phyloP scores from a whole-genome alignment of 129 eudicot species.

The Heracleum sosnowskyi region DNA sequence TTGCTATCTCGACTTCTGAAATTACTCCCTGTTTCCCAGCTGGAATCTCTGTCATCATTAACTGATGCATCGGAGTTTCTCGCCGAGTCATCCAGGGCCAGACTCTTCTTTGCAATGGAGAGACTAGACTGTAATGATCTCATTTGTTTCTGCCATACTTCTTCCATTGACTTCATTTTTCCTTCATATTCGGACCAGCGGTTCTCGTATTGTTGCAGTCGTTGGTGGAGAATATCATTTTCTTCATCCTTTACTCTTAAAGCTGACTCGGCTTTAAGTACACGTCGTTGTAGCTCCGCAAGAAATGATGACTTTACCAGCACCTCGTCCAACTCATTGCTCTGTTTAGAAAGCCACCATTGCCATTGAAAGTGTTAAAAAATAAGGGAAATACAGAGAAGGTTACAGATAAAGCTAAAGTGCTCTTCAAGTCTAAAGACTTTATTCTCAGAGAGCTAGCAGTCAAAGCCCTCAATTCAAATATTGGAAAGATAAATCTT shows the following conservation, averaged over 20 bases:
- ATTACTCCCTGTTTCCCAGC: conserved; percentile 36
- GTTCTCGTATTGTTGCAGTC: conserved; percentile 64
- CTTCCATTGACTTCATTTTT: conserved; percentile 93
- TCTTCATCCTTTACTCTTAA: conserved; percentile 79
- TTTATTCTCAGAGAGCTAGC: neutral
- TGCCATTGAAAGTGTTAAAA: neutral
- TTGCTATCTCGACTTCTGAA: conserved; percentile 32
- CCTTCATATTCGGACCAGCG: conserved; percentile 91
- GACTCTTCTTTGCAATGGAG: conserved; percentile 57
- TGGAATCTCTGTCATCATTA: conserved; percentile 35
- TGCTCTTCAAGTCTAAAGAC: neutral
- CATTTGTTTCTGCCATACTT: conserved; percentile 90
- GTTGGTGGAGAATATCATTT: conserved; percentile 56
- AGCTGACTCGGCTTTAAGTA: conserved; percentile 67
- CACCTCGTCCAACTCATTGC: conserved; percentile 47
- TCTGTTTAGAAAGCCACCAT: conserved; percentile 25
- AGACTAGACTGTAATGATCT: conserved; percentile 78
- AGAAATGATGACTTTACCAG: conserved; percentile 56
- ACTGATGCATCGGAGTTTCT: conserved; percentile 46
- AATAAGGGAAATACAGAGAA: neutral
- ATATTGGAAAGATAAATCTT: neutral
- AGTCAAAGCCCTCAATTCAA: neutral
- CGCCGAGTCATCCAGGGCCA: conserved; percentile 38
- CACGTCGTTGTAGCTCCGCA: conserved; percentile 72
- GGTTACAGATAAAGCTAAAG: neutral